These are phyloP conservation scores for Onygenales sp. DNA, from an alignment of 2,329 filamentous ascomycete genomes.

Conservation along the genomic window DNA sequence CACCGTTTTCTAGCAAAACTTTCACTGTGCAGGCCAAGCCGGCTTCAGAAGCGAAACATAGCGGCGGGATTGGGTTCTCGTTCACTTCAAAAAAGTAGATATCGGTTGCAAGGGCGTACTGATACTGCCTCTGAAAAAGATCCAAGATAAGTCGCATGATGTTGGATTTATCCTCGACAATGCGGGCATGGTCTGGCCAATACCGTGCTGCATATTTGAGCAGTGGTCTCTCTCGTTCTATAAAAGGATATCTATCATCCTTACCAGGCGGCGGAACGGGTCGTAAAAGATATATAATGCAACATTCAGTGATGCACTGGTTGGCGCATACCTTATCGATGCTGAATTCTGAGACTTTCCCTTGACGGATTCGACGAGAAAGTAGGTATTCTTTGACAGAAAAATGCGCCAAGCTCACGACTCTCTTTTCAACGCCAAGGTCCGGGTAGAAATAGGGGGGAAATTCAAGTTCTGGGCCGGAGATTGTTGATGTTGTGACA, in stretches of 20 bases:
- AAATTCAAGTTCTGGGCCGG: not conserved
- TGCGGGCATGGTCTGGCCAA: not conserved
- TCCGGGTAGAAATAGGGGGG: not conserved
- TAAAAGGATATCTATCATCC: too few relatives aligned
- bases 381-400: slow-evolving; percentile 16
- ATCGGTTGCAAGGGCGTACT: not conserved
- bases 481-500: slow-evolving; percentile 1
- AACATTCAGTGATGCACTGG: slow-evolving; percentile 12
- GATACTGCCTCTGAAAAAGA: not conserved
- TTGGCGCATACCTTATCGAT: slow-evolving; percentile 10
- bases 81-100: not conserved
- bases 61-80: not conserved
- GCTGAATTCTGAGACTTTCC: slow-evolving; percentile 13
- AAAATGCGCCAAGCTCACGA: slow-evolving; percentile 14
- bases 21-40: not conserved
- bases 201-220: not conserved
- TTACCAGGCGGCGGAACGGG: slow-evolving; percentile 1
- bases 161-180: not conserved
- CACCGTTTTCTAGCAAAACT: not conserved
- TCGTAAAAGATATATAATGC: slow-evolving; percentile 16
- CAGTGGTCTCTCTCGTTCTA: not conserved
- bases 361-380: slow-evolving; percentile 1
- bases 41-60: not conserved
- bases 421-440: not conserved
- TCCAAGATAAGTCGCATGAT: not conserved